These are phyloP conservation scores for Smittium culicis DNA, from an alignment of 371 early-diverging fungal genomes.

Conservation along the genomic window DNA sequence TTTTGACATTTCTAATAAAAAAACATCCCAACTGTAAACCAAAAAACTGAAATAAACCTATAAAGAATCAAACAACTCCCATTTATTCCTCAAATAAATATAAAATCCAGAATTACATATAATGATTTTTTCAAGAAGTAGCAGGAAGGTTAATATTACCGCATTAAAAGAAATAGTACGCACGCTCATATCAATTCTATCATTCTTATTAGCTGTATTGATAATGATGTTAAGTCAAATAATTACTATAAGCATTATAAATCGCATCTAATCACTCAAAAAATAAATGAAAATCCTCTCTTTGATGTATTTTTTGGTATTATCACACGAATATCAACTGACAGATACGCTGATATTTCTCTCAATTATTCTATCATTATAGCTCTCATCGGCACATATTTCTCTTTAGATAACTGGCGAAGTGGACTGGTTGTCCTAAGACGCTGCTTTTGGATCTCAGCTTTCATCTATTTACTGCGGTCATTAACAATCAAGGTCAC, in stretches of 20 bases:
- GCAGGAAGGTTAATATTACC: too few relatives aligned
- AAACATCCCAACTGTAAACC: too few relatives aligned
- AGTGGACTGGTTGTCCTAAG: constrained; percentile 40
- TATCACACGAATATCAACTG: background rate
- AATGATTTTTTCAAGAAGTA: too few relatives aligned
- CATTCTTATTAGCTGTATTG: background rate
- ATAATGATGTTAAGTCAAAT: constrained; percentile 5
- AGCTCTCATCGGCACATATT: constrained; percentile 5
- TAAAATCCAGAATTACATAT: too few relatives aligned
- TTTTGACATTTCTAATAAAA: too few relatives aligned
- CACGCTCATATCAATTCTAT: constrained; percentile 1
- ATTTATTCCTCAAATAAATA: too few relatives aligned
- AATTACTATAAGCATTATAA: background rate
- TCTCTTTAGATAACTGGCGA: constrained; percentile 17
- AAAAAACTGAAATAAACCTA: too few relatives aligned
- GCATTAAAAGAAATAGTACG: too few relatives aligned
- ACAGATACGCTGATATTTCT: constrained; percentile 3
- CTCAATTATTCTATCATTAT: constrained; percentile 5
- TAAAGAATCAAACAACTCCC: too few relatives aligned
- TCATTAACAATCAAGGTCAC: constrained; percentile 49
- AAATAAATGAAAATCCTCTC: background rate
- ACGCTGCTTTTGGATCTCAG: constrained; percentile 43
- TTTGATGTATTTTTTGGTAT: constrained; percentile 3
- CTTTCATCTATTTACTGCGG: constrained; percentile 41
- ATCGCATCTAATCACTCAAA: background rate